Conservation (phyloP, 2,329 filamentous ascomycete species). For the Hyphodiscus sp. region DNA sequence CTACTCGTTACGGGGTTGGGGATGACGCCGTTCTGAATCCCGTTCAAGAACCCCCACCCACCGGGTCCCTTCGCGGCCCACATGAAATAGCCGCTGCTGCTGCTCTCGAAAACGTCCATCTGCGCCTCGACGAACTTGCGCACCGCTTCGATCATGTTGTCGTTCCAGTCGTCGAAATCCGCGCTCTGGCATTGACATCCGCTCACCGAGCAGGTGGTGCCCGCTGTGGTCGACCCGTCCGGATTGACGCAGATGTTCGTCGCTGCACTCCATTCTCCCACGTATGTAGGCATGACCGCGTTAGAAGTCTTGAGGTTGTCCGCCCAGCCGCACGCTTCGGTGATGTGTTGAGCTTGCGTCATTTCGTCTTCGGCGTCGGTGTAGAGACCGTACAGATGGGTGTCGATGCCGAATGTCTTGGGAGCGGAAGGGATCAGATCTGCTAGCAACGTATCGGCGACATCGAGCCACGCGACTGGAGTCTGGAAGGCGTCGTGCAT, state of each 20-base stretch:
- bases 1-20: constrained; percentile 29
- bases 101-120: constrained; percentile 34
- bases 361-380: constrained; percentile 29
- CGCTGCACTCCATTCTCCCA: constrained; percentile 35
- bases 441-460: constrained; percentile 8
- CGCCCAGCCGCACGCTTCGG: constrained; percentile 34
- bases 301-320: constrained; percentile 25
- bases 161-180: constrained; percentile 30
- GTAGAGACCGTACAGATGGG: constrained; percentile 36
- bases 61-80: constrained; percentile 35
- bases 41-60: constrained; percentile 34
- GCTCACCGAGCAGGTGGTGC: constrained; percentile 24
- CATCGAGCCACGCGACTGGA: constrained; percentile 29
- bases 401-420: constrained; percentile 33
- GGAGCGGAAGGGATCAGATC: constrained; percentile 7
- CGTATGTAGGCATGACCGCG: constrained; percentile 31
- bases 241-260: constrained; percentile 36
- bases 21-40: constrained; percentile 31
- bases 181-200: constrained; percentile 35
- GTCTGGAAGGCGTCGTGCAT: constrained; percentile 35
- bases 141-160: constrained; percentile 29
- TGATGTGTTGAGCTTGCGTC: constrained; percentile 33
- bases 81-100: constrained; percentile 34
- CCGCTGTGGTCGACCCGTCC: constrained; percentile 32
- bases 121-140: constrained; percentile 36